Evolutionary conservation across 257 asterid genomes (phyloP).

Genomic region (Solanum infundibuliforme): DNA sequence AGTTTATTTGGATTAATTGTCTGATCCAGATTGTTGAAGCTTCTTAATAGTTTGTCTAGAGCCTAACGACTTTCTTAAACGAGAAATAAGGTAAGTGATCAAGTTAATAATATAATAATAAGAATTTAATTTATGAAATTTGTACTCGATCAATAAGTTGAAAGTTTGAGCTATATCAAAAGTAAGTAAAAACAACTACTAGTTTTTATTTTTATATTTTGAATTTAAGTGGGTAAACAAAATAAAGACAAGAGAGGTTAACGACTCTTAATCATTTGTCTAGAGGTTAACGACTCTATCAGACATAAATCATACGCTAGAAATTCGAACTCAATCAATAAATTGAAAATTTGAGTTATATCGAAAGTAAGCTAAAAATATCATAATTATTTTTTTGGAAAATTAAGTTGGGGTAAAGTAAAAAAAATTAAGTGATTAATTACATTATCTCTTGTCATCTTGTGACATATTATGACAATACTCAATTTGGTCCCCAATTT

Average conservation of each 20-base stretch:
- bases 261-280: neutral
- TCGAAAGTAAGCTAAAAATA: neutral
- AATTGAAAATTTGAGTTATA: neutral
- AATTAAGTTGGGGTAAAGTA: neutral
- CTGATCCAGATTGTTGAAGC: neutral
- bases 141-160: neutral
- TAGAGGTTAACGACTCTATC: neutral
- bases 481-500: conserved; percentile 15
- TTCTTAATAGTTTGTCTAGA: neutral
- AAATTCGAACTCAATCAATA: neutral
- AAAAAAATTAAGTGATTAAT: neutral
- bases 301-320: neutral
- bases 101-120: neutral
- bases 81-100: neutral
- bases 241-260: too few relatives aligned
- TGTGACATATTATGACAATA: neutral
- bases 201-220: neutral
- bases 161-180: neutral
- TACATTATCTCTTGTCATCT: neutral
- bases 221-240: neutral
- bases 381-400: neutral
- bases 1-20: neutral
- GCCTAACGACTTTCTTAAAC: neutral
- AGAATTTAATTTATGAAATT: neutral
- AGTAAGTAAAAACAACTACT: neutral